Percentiles rank a stretch among this genome's conserved stretches.
These are phyloP conservation scores for Candida montana DNA, from an alignment of 805 yeast genomes.

Conservation along the genomic window DNA sequence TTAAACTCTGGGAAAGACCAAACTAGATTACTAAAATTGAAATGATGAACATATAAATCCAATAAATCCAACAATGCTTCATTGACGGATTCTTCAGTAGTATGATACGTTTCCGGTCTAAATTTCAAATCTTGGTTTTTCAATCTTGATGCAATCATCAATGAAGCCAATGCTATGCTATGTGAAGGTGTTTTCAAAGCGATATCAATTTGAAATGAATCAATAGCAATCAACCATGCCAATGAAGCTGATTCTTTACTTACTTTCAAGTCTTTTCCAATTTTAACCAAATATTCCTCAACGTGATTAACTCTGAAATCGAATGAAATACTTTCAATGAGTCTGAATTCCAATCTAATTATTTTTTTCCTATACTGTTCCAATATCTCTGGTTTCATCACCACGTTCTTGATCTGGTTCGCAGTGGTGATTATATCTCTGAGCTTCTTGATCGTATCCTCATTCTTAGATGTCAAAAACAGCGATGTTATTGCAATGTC, in stretches of 20 bases:
- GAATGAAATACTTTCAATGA: constrained; percentile 72
- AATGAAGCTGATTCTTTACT: constrained; percentile 44
- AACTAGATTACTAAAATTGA: constrained; percentile 45
- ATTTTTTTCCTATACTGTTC: constrained; percentile 56
- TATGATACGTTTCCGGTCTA: constrained; percentile 9
- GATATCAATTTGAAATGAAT: constrained; percentile 63
- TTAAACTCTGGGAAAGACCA: constrained; percentile 31
- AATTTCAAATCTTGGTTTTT: constrained; percentile 26
- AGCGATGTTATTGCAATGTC: constrained; percentile 67
- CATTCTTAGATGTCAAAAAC: constrained; percentile 69
- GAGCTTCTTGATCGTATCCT: constrained; percentile 76
- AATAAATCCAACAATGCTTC: constrained; percentile 53
- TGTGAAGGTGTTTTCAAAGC: constrained; percentile 70
- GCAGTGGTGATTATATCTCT: constrained; percentile 50
- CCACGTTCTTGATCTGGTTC: constrained; percentile 28
- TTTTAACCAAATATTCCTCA: constrained; percentile 62
- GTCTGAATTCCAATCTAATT: constrained; percentile 58
- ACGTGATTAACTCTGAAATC: constrained; percentile 69
- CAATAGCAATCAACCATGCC: constrained; percentile 77
- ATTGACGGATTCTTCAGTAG: constrained; percentile 27
- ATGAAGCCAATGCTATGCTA: constrained; percentile 62
- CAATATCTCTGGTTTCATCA: constrained; percentile 27
- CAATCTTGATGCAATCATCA: constrained; percentile 55
- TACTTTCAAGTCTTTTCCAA: constrained; percentile 44
- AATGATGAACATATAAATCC: constrained; percentile 56